Conservation (phyloP, 345 rosid species). For the Raphanus sativus region DNA sequence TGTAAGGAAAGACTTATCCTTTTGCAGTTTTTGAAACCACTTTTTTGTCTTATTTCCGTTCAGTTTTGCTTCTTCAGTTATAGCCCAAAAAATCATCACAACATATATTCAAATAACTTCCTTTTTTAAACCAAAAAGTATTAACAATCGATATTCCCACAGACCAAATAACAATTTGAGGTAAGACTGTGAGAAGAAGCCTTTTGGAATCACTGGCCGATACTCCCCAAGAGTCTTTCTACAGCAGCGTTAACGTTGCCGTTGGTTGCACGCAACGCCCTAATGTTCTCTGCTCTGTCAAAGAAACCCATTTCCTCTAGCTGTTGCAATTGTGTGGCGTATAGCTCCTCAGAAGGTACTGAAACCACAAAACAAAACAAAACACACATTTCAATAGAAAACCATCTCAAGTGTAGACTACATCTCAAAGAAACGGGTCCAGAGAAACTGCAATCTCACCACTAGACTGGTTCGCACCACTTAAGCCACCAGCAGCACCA, state of each 20-base stretch:
- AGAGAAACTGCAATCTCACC: conserved; percentile 41
- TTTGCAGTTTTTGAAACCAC: conserved; percentile 6
- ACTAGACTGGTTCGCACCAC: conserved; percentile 51
- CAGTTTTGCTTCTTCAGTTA: background rate
- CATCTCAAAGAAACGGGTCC: background rate
- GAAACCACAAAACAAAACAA: background rate
- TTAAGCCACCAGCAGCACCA: conserved; percentile 58
- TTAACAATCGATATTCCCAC: background rate
- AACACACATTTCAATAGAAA: background rate
- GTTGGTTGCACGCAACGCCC: conserved; percentile 74
- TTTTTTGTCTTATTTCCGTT: background rate
- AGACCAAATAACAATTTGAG: conserved; percentile 1
- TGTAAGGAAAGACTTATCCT: conserved; percentile 13
- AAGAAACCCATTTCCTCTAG: conserved; percentile 84
- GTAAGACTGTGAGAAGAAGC: background rate
- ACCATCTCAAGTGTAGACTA: background rate
- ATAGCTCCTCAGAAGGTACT: conserved; percentile 84
- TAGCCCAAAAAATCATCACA: background rate
- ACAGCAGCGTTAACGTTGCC: conserved; percentile 90
- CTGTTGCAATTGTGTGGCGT: conserved; percentile 77
- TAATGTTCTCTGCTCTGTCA: conserved; percentile 78
- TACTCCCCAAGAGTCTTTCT: conserved; percentile 80
- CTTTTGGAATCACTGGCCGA: conserved; percentile 42
- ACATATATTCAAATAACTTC: background rate
- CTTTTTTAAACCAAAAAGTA: background rate